These are phyloP conservation scores for Dissophora globulifera DNA, from an alignment of 192 early-diverging fungal species.

Conservation along the genomic window DNA sequence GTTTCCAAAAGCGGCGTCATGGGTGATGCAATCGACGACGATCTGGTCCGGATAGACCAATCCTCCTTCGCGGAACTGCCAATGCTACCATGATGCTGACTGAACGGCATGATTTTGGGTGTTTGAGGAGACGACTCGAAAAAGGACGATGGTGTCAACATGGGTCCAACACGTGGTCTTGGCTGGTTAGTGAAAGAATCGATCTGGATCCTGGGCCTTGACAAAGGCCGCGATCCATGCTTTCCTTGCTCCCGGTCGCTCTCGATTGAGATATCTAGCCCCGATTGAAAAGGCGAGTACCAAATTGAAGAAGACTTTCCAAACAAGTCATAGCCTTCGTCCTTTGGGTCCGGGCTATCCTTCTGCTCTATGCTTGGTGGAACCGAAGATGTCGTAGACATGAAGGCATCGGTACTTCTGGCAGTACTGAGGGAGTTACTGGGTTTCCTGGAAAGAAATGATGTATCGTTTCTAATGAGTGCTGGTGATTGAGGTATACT, in stretches of 20 bases:
- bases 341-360: neutral
- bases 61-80: conserved; percentile 20
- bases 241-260: conserved; percentile 44
- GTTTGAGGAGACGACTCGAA: conserved; percentile 42
- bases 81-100: conserved; percentile 15
- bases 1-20: conserved; percentile 30
- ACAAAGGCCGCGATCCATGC: conserved; percentile 14
- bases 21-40: conserved; percentile 32
- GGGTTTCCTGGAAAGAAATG: neutral
- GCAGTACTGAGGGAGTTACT: too few relatives aligned
- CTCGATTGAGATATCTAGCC: conserved; percentile 42
- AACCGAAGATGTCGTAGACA: neutral
- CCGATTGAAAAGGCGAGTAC: conserved; percentile 51
- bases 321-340: conserved; percentile 13
- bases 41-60: conserved; percentile 34
- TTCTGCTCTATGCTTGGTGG: neutral
- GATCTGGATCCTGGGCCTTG: conserved; percentile 21
- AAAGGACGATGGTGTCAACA: conserved; percentile 25
- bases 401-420: neutral
- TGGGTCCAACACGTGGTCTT: conserved; percentile 10
- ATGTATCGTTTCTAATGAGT: neutral
- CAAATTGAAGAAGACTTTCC: conserved; percentile 34
- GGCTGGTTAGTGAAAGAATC: neutral
- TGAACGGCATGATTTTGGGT: conserved; percentile 48
- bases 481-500: conserved; percentile 10